phyloP scores from a whole-genome alignment of 129 eudicot species.

The Rutidosis leptorrhynchoides region DNA sequence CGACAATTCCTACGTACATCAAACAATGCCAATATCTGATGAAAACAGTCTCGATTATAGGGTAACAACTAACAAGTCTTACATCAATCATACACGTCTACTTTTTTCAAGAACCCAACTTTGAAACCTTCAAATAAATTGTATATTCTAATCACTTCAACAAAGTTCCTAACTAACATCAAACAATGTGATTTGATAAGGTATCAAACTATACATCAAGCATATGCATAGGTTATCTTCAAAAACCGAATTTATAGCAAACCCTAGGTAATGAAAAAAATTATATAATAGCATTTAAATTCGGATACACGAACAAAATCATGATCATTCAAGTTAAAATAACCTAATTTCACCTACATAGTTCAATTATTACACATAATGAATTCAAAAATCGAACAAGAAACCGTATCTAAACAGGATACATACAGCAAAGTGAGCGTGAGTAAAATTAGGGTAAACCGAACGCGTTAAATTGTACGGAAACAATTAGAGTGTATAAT shows the following conservation, averaged over 20 bases:
- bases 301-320: neutral
- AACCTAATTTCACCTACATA: neutral
- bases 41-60: neutral
- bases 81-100: neutral
- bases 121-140: neutral
- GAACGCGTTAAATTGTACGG: neutral
- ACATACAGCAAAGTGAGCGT: neutral
- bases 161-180: neutral
- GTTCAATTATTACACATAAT: neutral
- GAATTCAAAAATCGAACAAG: neutral
- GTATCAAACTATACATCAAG: neutral
- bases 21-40: neutral
- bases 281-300: neutral
- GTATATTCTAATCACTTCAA: neutral
- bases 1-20: neutral
- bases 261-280: neutral
- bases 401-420: neutral
- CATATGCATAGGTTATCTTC: neutral
- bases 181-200: neutral
- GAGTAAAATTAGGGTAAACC: neutral
- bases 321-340: neutral
- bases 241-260: neutral
- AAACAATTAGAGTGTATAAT: neutral
- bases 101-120: neutral
- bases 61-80: neutral